Conservation (phyloP, 164 flowering plant species). For the Dillenia turbinata region DNA sequence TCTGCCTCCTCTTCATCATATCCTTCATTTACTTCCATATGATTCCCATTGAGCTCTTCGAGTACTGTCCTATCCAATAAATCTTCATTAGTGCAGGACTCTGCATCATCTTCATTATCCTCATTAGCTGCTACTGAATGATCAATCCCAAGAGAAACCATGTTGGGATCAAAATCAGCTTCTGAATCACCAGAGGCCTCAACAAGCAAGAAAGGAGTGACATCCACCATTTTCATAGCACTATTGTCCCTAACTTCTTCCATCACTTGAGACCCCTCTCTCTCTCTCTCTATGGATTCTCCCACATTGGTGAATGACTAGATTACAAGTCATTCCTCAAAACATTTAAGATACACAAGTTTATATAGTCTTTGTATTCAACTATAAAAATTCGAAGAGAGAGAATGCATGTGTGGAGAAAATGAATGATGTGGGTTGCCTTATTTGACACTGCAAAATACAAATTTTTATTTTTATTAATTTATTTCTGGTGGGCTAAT, state of each 20-base stretch:
- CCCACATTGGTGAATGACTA: no score
- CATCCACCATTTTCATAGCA: slow-evolving; percentile 12
- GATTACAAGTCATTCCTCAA: no score
- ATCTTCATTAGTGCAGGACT: slow-evolving; percentile 34
- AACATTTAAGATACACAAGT: no score
- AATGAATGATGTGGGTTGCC: no score
- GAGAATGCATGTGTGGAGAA: no score
- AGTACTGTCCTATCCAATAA: neutral
- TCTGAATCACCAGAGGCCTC: slow-evolving; percentile 56
- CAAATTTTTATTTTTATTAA: no score
- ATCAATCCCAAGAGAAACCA: neutral
- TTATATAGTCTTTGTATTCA: no score
- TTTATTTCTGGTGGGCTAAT: no score
- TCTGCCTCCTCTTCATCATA: slow-evolving; percentile 5
- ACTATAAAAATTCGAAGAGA: no score
- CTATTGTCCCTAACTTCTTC: neutral
- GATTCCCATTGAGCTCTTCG: neutral
- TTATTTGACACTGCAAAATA: no score
- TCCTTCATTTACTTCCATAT: neutral
- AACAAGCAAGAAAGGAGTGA: slow-evolving; percentile 30
- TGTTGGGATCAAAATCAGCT: slow-evolving; percentile 9
- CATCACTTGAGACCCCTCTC: neutral
- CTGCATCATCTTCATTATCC: slow-evolving; percentile 29
- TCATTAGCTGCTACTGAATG: neutral
- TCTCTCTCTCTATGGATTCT: slow-evolving; percentile 3